Percentiles rank a stretch among this genome's conserved stretches.
Conservation (phyloP, 2,329 filamentous ascomycete genomes). For the Myrmaecium sp. region DNA sequence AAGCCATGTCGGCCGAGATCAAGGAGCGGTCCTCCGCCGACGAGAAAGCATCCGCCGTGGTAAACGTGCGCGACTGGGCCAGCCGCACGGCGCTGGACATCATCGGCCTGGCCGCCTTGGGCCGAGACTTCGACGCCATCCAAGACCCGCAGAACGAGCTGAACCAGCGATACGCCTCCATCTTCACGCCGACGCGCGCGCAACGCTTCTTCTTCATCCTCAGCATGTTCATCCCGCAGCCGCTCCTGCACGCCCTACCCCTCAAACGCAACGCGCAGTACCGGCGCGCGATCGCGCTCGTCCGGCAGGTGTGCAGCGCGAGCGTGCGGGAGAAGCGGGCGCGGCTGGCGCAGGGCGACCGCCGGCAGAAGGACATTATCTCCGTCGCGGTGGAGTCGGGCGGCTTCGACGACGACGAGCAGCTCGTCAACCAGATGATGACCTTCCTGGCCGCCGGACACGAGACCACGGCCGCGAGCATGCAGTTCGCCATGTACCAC, state of each 20-base stretch:
- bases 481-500: conserved; percentile 38
- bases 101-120: conserved; percentile 40
- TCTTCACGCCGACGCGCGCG: conserved; percentile 31
- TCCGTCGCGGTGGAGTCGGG: conserved; percentile 64
- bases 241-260: conserved; percentile 47
- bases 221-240: conserved; percentile 43
- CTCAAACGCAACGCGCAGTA: conserved; percentile 45
- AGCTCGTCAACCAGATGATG: conserved; percentile 80
- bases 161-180: conserved; percentile 32
- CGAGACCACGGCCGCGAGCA: conserved; percentile 37
- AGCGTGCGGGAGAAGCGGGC: conserved; percentile 56
- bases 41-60: conserved; percentile 15
- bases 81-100: conserved; percentile 40
- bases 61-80: conserved; percentile 29
- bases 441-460: conserved; percentile 63
- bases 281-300: conserved; percentile 16
- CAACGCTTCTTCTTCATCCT: conserved; percentile 42
- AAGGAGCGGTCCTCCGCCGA: conserved; percentile 8
- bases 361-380: conserved; percentile 51
- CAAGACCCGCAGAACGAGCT: conserved; percentile 34
- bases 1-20: conserved; percentile 15
- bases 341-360: conserved; percentile 30
- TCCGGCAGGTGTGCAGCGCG: conserved; percentile 45
- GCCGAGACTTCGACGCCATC: conserved; percentile 37
- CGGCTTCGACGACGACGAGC: conserved; percentile 54